phyloP scores from a whole-genome alignment of 208 protist genomes.

The Endotrypanum monterogeii region DNA sequence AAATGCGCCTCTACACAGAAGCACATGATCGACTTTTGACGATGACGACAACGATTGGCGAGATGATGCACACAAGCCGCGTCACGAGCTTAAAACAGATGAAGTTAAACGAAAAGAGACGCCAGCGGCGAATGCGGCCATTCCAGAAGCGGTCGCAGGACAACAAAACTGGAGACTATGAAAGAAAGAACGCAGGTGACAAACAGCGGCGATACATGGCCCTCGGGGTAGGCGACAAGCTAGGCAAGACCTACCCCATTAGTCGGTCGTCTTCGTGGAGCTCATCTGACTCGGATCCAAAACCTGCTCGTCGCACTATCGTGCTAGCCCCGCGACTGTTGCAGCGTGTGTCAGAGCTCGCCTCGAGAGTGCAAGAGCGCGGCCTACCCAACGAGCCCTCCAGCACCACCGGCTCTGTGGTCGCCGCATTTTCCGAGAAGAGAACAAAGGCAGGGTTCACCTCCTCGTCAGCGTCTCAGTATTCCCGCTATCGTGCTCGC shows the following conservation, averaged over 20 bases:
- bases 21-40: slow-evolving; percentile 48
- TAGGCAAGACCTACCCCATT: neutral
- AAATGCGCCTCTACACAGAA: slow-evolving; percentile 43
- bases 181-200: neutral
- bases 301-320: neutral
- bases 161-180: neutral
- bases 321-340: slow-evolving; percentile 23
- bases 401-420: neutral
- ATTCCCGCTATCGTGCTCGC: no score
- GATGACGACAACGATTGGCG: slow-evolving; percentile 58
- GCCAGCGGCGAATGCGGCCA: slow-evolving; percentile 16
- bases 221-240: neutral
- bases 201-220: slow-evolving; percentile 7
- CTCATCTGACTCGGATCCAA: neutral
- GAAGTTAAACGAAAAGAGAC: slow-evolving; percentile 40
- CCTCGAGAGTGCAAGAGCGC: slow-evolving; percentile 15
- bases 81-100: slow-evolving; percentile 55
- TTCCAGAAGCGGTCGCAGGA: slow-evolving; percentile 1
- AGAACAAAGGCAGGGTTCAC: neutral
- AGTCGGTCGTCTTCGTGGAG: slow-evolving; percentile 2
- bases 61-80: slow-evolving; percentile 76
- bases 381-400: neutral
- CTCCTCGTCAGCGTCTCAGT: neutral
- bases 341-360: slow-evolving; percentile 31
- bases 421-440: neutral